phyloP scores from a whole-genome alignment of 257 asterid genomes.

The Jacaranda mimosifolia region DNA sequence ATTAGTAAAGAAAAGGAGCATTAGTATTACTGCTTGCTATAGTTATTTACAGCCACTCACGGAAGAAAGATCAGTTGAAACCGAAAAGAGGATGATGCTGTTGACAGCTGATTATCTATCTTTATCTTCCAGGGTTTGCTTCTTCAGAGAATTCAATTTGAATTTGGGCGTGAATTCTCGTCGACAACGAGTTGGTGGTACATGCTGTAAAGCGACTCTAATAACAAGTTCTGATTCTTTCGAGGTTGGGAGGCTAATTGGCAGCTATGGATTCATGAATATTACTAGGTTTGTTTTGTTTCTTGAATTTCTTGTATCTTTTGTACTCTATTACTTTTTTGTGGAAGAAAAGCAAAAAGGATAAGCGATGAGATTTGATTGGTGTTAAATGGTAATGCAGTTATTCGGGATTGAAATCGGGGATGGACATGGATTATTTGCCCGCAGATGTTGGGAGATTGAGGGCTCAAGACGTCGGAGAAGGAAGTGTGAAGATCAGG shows the following conservation, averaged over 20 bases:
- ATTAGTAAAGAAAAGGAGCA: not conserved
- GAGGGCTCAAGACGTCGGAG: slow-evolving; percentile 84
- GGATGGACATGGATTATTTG: slow-evolving; percentile 51
- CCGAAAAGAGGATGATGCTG: slow-evolving; percentile 28
- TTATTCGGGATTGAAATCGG: slow-evolving; percentile 73
- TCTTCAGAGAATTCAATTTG: slow-evolving; percentile 33
- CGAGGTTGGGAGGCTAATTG: slow-evolving; percentile 85
- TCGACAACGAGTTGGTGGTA: slow-evolving; percentile 34
- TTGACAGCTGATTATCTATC: slow-evolving; percentile 41
- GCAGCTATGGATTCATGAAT: slow-evolving; percentile 93
- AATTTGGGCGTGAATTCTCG: slow-evolving; percentile 2
- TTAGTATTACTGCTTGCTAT: not conserved
- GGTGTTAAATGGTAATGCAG: slow-evolving; percentile 44
- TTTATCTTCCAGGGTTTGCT: slow-evolving; percentile 39
- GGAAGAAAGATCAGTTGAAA: not conserved
- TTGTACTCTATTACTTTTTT: not conserved
- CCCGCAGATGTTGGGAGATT: slow-evolving; percentile 59
- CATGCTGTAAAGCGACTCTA: slow-evolving; percentile 60
- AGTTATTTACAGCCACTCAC: not conserved
- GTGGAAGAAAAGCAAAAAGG: not conserved
- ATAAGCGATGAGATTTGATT: slow-evolving; percentile 14
- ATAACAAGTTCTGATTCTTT: slow-evolving; percentile 72
- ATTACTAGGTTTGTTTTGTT: slow-evolving; percentile 63
- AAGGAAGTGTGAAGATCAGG: slow-evolving; percentile 89
- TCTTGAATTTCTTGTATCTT: not conserved